Evolutionary conservation across 2,329 filamentous ascomycete species (phyloP).

Genomic region (Fusarium nelsonii): DNA sequence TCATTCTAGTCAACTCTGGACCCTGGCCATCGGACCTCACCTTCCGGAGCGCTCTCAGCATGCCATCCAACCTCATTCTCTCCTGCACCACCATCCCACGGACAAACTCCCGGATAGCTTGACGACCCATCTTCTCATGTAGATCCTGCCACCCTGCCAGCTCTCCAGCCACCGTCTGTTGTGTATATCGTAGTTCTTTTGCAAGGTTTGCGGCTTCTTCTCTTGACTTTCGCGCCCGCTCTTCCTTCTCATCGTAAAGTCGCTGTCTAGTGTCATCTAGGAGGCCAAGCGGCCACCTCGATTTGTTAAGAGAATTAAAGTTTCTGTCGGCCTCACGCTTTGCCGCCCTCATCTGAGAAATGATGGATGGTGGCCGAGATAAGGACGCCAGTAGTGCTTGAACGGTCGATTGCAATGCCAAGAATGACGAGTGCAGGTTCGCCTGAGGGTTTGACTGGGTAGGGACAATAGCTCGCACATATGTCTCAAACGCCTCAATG

Average conservation of each 20-base stretch:
- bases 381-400: conserved; percentile 84
- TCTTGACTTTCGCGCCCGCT: conserved; percentile 77
- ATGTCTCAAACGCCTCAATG: conserved; percentile 77
- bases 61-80: conserved; percentile 80
- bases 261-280: conserved; percentile 89
- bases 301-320: conserved; percentile 78
- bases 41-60: conserved; percentile 81
- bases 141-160: conserved; percentile 94
- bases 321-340: conserved; percentile 83
- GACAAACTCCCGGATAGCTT: conserved; percentile 81
- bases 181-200: conserved; percentile 88
- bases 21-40: conserved; percentile 53
- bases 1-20: conserved; percentile 15
- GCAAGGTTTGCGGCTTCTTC: conserved; percentile 80
- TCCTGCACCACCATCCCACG: conserved; percentile 84
- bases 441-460: conserved; percentile 79
- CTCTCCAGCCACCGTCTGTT: conserved; percentile 92
- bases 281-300: conserved; percentile 83
- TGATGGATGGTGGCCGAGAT: conserved; percentile 81
- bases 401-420: conserved; percentile 86
- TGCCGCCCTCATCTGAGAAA: conserved; percentile 78
- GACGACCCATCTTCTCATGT: conserved; percentile 80
- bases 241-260: conserved; percentile 85
- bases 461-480: conserved; percentile 73
- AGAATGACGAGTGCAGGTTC: conserved; percentile 79